Percentiles rank a stretch among this genome's conserved stretches.
Conservation (phyloP, 2,329 filamentous ascomycete genomes). For the Trichophyton simii region DNA sequence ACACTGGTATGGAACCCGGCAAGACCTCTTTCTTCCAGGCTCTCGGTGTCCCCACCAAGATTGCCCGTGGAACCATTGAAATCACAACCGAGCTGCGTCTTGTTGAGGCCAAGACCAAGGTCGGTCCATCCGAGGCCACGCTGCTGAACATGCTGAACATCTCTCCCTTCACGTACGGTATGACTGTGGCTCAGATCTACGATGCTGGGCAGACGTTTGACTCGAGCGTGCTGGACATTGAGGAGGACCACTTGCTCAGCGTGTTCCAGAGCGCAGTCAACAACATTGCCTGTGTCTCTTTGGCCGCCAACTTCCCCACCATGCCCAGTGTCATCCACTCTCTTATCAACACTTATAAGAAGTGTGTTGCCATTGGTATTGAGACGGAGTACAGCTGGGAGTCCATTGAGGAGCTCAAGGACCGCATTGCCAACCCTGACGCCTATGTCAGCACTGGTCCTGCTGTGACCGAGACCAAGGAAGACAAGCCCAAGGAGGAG, state of each 20-base stretch:
- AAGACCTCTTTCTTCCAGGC: constrained; percentile 99
- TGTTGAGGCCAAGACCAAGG: constrained; percentile 82
- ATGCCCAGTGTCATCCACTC: constrained; percentile 94
- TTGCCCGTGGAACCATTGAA: constrained; percentile 99
- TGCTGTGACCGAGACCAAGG: constrained; percentile 44
- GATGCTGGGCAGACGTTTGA: constrained; percentile 91
- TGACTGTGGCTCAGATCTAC: constrained; percentile 93
- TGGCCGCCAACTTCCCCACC: constrained; percentile 90
- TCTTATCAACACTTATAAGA: constrained; percentile 94
- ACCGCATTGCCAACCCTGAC: constrained; percentile 98
- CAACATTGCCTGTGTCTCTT: constrained; percentile 80
- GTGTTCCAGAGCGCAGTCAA: constrained; percentile 67
- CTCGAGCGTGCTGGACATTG: constrained; percentile 75
- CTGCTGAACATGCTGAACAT: constrained; percentile 99
- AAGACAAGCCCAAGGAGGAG: constrained; percentile 45
- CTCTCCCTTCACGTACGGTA: constrained; percentile 98
- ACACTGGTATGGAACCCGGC: constrained; percentile 99
- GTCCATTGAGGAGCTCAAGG: constrained; percentile 95
- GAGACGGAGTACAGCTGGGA: constrained; percentile 88
- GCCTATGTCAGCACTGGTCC: constrained; percentile 81
- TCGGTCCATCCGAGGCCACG: constrained; percentile 96
- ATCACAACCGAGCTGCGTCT: constrained; percentile 97
- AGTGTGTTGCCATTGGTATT: constrained; percentile 68
- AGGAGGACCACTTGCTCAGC: constrained; percentile 85
- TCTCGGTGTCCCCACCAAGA: constrained; percentile 99